Evolutionary conservation across 1,284 basidiomycete species (phyloP).

Genomic region (Phlebopus sp.): DNA sequence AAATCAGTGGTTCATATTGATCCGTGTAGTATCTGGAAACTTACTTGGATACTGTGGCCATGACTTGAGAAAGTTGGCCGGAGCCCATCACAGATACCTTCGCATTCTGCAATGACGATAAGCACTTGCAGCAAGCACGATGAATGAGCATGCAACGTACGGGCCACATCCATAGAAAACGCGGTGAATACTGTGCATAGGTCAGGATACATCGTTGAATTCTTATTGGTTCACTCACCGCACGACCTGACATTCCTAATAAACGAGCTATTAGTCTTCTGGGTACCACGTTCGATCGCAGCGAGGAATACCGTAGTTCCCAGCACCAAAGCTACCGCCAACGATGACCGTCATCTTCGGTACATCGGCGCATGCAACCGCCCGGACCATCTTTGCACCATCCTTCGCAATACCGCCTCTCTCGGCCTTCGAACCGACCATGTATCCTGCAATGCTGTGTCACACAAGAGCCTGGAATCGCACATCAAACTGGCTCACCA

Average conservation of each 20-base stretch:
- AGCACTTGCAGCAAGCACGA: slow-evolving; percentile 10
- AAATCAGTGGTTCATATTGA: not conserved
- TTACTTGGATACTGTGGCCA: slow-evolving; percentile 85
- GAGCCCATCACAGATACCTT: slow-evolving; percentile 97
- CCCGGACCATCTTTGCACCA: slow-evolving; percentile 97
- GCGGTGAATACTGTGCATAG: slow-evolving; percentile 72
- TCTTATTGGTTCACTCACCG: slow-evolving; percentile 48
- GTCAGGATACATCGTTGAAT: slow-evolving; percentile 9
- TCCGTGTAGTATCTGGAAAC: slow-evolving; percentile 18
- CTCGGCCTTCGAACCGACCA: slow-evolving; percentile 95
- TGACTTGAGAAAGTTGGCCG: slow-evolving; percentile 88
- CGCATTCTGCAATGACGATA: slow-evolving; percentile 60
- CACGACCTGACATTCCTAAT: slow-evolving; percentile 82
- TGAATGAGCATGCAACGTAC: slow-evolving; percentile 42
- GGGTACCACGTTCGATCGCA: not conserved
- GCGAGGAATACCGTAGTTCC: slow-evolving; percentile 74
- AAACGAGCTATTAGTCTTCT: slow-evolving; percentile 14
- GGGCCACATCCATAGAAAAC: slow-evolving; percentile 98
- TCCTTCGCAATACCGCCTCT: slow-evolving; percentile 96
- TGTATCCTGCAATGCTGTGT: slow-evolving; percentile 58
- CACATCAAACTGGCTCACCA: slow-evolving; percentile 37
- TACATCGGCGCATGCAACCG: slow-evolving; percentile 91
- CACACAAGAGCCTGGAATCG: slow-evolving; percentile 1
- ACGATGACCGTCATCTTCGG: slow-evolving; percentile 93
- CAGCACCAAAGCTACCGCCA: slow-evolving; percentile 94